phyloP scores from a whole-genome alignment of 2,329 filamentous ascomycete species.

The Microdochium bolleyi region DNA sequence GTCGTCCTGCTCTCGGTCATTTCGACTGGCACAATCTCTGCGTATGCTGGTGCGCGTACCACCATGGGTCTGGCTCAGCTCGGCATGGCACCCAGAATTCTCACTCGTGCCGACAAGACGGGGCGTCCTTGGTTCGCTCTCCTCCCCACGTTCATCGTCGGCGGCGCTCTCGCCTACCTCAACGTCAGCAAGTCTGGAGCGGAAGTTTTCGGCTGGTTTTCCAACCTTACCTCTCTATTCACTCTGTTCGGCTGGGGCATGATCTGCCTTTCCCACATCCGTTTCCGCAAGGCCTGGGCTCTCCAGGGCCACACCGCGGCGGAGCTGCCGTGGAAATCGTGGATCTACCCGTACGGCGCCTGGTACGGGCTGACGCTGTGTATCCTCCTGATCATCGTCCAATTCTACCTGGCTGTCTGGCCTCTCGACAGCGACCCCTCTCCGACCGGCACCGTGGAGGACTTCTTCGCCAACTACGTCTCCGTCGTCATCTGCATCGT shows the following conservation, averaged over 20 bases:
- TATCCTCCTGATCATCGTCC: constrained; percentile 32
- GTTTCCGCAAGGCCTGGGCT: constrained; percentile 31
- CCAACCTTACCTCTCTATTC: constrained; percentile 34
- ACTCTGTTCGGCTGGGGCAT: constrained; percentile 34
- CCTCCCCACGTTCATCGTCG: constrained; percentile 42
- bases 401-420: constrained; percentile 39
- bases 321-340: constrained; percentile 32
- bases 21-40: constrained; percentile 32
- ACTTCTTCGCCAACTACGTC: constrained; percentile 39
- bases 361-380: constrained; percentile 35
- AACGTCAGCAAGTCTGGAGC: constrained; percentile 31
- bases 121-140: constrained; percentile 30
- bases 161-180: constrained; percentile 30
- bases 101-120: constrained; percentile 20
- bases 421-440: constrained; percentile 24
- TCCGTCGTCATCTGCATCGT: constrained; percentile 32
- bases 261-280: constrained; percentile 33
- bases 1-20: constrained; percentile 38
- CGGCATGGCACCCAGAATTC: constrained; percentile 29
- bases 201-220: constrained; percentile 38
- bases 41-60: constrained; percentile 33
- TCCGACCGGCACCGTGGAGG: constrained; percentile 15
- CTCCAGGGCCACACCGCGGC: constrained; percentile 24
- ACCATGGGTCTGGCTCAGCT: constrained; percentile 33
- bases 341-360: constrained; percentile 32